Evolutionary conservation across 2,329 filamentous ascomycete genomes (phyloP), one percentile per base, ranked within the genome.

Genomic region (Colletotrichum lindemuthianum): DNA sequence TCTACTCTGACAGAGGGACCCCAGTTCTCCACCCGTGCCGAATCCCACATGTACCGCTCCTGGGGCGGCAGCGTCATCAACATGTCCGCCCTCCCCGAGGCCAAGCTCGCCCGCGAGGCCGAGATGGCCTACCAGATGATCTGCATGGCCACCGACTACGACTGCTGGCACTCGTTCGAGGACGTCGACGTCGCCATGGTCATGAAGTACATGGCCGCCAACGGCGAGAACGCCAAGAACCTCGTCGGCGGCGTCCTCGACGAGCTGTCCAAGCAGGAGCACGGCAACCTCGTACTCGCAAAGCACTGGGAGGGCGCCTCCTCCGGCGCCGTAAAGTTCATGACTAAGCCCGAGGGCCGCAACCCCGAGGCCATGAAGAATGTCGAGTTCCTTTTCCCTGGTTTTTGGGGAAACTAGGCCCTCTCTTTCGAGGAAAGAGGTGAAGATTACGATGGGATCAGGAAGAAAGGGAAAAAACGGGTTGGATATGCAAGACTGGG

Each of bases 131-230:
- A 98, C 79, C 93, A 97, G 82, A 96, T 97, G 87, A 97, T 99
- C 74, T 97, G 95, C 84, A 99, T 99, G 96, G 92, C 93, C 39
- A 99, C 96, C 34, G 96, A 99, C 82, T 99, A 99, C 78, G 96
- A 99, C 83, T 98, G 95, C 88, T 99, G 96, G 96, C 91, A 94
- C 75, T 88, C 86, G 16, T 86, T 86, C 52, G 91, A 88, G 63
- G 92, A 92, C 69, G 96, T 99, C 67, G 94, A 93, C 67, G 96
- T 99, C 24, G 92, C 94, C 78, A 97, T 98, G 92, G 96, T 99
- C 60, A 92, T 97, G 89, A 91, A 88, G 66, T 92, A 97, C 79
- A 99, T 99, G 96, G 90, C 91, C 75, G 91, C 93, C 70, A 99
- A 99, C 79, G 86, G 92, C 56, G 85, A 90, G 74, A 99, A 98